phyloP scores from a whole-genome alignment of 2,329 filamentous ascomycete genomes.

The Penicillium sp. region DNA sequence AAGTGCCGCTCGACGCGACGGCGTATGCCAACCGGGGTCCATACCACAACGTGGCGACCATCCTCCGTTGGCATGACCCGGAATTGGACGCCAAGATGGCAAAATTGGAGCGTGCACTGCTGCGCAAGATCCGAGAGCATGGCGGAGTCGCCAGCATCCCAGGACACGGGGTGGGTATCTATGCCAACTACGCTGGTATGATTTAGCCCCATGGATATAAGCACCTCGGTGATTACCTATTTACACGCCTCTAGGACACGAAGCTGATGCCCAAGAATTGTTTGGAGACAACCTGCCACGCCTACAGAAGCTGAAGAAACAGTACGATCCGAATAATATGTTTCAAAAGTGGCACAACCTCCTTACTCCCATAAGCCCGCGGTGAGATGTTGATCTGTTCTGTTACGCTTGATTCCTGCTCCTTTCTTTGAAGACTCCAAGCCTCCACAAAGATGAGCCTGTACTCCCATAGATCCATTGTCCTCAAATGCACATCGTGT shows the following conservation, averaged over 20 bases:
- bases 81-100: slow-evolving; percentile 4
- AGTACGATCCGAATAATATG: slow-evolving; percentile 15
- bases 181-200: slow-evolving; percentile 3
- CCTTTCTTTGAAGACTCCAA: background rate
- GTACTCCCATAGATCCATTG: background rate
- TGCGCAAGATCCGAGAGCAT: background rate
- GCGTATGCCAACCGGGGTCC: slow-evolving; percentile 3
- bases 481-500: background rate
- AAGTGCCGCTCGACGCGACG: slow-evolving; percentile 7
- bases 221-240: background rate
- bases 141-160: background rate
- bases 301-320: slow-evolving; percentile 9
- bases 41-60: background rate
- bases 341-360: slow-evolving; percentile 14
- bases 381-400: background rate
- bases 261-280: slow-evolving; percentile 7
- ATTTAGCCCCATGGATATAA: background rate
- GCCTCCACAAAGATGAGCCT: background rate
- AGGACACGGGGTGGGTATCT: slow-evolving; percentile 1
- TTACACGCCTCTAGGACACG: background rate
- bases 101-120: background rate
- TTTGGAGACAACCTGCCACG: slow-evolving; percentile 12
- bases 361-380: background rate
- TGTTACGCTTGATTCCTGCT: background rate
- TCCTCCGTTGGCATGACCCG: slow-evolving; percentile 1